phyloP scores from a whole-genome alignment of 208 protist genomes.

The Acanthamoeba sp. region DNA sequence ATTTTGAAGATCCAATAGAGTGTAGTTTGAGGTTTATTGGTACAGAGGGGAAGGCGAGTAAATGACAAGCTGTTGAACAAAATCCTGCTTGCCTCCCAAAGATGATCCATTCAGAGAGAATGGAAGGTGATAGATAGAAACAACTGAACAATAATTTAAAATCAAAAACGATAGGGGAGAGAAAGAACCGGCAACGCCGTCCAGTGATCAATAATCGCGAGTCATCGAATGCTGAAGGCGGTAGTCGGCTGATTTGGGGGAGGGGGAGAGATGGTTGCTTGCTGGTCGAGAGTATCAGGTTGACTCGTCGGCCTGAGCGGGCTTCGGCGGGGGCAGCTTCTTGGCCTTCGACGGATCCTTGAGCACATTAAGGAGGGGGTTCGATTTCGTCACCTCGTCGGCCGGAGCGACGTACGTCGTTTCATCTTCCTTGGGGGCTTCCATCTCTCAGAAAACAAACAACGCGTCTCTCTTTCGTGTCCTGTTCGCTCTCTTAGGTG shows the following conservation, averaged over 20 bases:
- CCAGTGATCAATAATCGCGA: neutral
- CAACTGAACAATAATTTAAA: neutral
- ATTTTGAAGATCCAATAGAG: neutral
- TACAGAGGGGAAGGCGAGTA: neutral
- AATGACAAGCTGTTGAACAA: neutral
- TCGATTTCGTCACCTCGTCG: constrained; percentile 41
- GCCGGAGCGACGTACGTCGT: neutral
- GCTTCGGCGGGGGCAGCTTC: constrained; percentile 35
- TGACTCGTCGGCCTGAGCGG: neutral
- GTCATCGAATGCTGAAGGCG: neutral
- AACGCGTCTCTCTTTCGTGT: neutral
- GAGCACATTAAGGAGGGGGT: neutral
- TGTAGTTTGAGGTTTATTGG: neutral
- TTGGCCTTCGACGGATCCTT: constrained; percentile 32
- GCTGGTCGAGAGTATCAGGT: too few species aligned
- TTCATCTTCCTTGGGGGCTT: neutral
- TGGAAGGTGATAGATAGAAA: too few species aligned
- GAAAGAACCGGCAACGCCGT: too few species aligned
- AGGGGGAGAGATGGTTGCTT: neutral
- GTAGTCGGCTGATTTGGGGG: too few species aligned
- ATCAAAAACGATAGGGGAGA: too few species aligned
- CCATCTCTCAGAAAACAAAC: neutral
- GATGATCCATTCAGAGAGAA: neutral
- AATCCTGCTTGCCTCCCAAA: neutral
- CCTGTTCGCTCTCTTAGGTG: too few species aligned